Base-by-base conservation (phyloP, 768 basidiomycete genomes). In the Macrolepiota fuliginosa region DNA sequence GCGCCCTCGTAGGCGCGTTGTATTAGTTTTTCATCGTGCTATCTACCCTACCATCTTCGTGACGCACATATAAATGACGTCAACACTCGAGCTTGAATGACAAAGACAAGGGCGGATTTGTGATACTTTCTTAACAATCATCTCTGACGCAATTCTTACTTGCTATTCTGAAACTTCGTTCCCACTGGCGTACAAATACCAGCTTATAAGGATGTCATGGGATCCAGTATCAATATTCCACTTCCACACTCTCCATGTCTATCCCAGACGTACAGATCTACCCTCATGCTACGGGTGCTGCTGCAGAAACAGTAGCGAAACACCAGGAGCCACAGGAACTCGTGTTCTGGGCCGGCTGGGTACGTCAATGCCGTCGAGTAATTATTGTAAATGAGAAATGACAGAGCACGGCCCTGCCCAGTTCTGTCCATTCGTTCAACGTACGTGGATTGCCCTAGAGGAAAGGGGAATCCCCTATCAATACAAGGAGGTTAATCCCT, bases 391-490 rank as follows among this genome's bases (percentile, higher is more conserved):
- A 7, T 32, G 7, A 32, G 7, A 32, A 32, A 32, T 32, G 7
- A 7, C 7, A 32, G 7, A 3, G 29, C 7, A 32, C 29, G 29
- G 3, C 29, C 7, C 29, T 32, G 29, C 29, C 7, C 7, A 32
- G 29, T 87, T 87, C 70, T 86, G 85, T 64, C 85, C 85, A 0
- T 86, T 74, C 55, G 83, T 82, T 22, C 84, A 86, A 68, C 77
- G 88, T 10, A 75, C 76, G 12, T 90, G 89, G 89, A 85, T 90
- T 55, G 72, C 81, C 0, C 76, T 90, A 3, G 87, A 91, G 67
- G 88, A 89, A 68, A 82, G 79, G 57, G 81, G 81, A 0, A 83
- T 90, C 29, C 83, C 83, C 1, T 90, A 90, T 66, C 85, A 87
- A 63, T 88, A 87, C 69, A 80, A 81, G 62, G 85, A 89, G 68